Percentiles rank a stretch among this genome's conserved stretches.
Evolutionary conservation across 768 basidiomycete genomes (phyloP).

Genomic region (Rhizopogon vulgaris): DNA sequence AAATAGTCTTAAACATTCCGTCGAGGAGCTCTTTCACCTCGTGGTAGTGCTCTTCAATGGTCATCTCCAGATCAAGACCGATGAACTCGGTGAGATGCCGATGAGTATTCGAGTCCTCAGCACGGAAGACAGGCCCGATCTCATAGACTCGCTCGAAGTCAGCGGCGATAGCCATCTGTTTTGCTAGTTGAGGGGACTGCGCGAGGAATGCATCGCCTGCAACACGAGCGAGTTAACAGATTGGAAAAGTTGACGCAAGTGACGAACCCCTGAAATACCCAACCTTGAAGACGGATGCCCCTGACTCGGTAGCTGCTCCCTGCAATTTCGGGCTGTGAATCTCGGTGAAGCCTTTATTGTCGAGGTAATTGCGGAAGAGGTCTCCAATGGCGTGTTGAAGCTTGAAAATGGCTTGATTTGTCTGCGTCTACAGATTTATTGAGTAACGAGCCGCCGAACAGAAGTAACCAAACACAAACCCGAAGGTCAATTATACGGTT

Average conservation of each 20-base stretch:
- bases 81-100: conserved; percentile 98
- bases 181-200: conserved; percentile 94
- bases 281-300: conserved; percentile 97
- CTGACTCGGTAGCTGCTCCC: conserved; percentile 94
- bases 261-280: conserved; percentile 86
- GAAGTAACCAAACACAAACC: conserved; percentile 42
- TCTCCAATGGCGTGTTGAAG: conserved; percentile 85
- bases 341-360: conserved; percentile 74
- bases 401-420: conserved; percentile 94
- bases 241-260: neutral
- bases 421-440: conserved; percentile 60
- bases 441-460: neutral
- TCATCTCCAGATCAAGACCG: conserved; percentile 98
- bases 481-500: conserved; percentile 92
- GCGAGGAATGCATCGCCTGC: conserved; percentile 90
- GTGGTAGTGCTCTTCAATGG: conserved; percentile 97
- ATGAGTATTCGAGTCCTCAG: conserved; percentile 95
- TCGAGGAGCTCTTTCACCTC: conserved; percentile 94
- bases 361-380: conserved; percentile 81
- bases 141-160: conserved; percentile 99
- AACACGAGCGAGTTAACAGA: neutral
- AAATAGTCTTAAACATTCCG: conserved; percentile 78
- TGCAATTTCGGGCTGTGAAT: conserved; percentile 98
- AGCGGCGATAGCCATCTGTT: conserved; percentile 99
- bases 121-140: conserved; percentile 94